Percentiles rank a stretch among this genome's conserved stretches.
Conservation (phyloP, 1,284 basidiomycete genomes). For the Trichosporon sp. region DNA sequence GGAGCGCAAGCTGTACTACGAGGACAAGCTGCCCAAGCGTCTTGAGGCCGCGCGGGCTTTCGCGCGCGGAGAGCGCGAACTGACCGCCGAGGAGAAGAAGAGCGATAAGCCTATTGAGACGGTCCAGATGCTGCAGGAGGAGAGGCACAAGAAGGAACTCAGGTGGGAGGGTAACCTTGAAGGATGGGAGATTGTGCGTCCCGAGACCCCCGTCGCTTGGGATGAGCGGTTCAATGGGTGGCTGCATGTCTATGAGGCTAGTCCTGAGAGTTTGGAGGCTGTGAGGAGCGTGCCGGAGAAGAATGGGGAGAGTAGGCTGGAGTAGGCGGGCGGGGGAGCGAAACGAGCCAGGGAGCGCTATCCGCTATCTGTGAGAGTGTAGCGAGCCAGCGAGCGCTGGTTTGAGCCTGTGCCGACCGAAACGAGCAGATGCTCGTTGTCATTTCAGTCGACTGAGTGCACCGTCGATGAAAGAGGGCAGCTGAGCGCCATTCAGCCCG, state of each 20-base stretch:
- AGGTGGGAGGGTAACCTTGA: conserved; percentile 70
- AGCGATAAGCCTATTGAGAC: conserved; percentile 69
- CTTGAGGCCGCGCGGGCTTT: conserved; percentile 72
- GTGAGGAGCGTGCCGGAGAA: not conserved
- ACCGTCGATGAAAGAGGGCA: too few relatives aligned
- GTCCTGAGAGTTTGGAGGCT: not conserved
- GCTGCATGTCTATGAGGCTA: conserved; percentile 57
- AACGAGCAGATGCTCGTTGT: too few relatives aligned
- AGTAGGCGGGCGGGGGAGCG: not conserved
- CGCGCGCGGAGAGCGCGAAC: conserved; percentile 68
- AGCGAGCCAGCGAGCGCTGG: not conserved
- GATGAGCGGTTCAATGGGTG: conserved; percentile 64
- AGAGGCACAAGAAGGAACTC: conserved; percentile 77
- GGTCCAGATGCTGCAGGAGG: conserved; percentile 76
- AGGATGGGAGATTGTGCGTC: conserved; percentile 70
- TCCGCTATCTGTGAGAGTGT: too few relatives aligned
- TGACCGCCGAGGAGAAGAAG: conserved; percentile 70
- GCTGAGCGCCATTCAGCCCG: too few relatives aligned
- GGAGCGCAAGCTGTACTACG: conserved; percentile 71
- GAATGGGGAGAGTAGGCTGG: not conserved
- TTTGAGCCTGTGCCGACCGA: not conserved
- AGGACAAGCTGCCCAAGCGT: conserved; percentile 57
- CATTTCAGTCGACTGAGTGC: too few relatives aligned
- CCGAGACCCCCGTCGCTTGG: conserved; percentile 63
- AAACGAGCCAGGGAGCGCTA: not conserved